Evolutionary conservation across 2,329 filamentous ascomycete genomes (phyloP).

Genomic region (Colletotrichum sp.): DNA sequence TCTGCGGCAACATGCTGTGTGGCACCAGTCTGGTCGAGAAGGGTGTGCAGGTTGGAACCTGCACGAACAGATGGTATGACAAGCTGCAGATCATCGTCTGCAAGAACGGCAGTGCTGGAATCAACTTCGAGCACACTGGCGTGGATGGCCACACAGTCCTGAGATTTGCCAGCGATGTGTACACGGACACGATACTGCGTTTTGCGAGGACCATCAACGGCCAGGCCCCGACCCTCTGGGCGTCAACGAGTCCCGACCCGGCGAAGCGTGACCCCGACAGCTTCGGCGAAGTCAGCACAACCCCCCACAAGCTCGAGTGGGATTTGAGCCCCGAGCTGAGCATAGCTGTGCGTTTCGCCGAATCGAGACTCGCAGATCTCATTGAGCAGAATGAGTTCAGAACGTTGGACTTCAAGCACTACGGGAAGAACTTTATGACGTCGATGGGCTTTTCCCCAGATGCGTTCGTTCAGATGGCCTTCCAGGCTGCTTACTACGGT

Average conservation of each 20-base stretch:
- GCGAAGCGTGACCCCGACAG: constrained; percentile 89
- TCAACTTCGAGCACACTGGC: constrained; percentile 99
- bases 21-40: constrained; percentile 90
- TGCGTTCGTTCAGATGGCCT: constrained; percentile 98
- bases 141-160: constrained; percentile 97
- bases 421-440: constrained; percentile 97
- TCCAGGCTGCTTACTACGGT: constrained; percentile 97
- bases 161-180: constrained; percentile 93
- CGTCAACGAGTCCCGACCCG: constrained; percentile 88
- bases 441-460: constrained; percentile 97
- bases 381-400: constrained; percentile 97
- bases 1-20: constrained; percentile 99
- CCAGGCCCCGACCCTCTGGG: constrained; percentile 89
- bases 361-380: constrained; percentile 90
- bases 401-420: constrained; percentile 85
- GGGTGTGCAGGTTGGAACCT: constrained; percentile 95
- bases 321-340: constrained; percentile 92
- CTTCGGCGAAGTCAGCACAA: constrained; percentile 92
- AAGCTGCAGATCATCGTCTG: constrained; percentile 99
- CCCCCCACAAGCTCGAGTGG: constrained; percentile 96
- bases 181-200: constrained; percentile 95
- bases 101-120: constrained; percentile 96
- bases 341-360: constrained; percentile 91
- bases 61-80: constrained; percentile 98
- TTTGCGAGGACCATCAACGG: constrained; percentile 97